Evolutionary conservation across 768 basidiomycete species (phyloP).

Genomic region (Tulasnella sp.): DNA sequence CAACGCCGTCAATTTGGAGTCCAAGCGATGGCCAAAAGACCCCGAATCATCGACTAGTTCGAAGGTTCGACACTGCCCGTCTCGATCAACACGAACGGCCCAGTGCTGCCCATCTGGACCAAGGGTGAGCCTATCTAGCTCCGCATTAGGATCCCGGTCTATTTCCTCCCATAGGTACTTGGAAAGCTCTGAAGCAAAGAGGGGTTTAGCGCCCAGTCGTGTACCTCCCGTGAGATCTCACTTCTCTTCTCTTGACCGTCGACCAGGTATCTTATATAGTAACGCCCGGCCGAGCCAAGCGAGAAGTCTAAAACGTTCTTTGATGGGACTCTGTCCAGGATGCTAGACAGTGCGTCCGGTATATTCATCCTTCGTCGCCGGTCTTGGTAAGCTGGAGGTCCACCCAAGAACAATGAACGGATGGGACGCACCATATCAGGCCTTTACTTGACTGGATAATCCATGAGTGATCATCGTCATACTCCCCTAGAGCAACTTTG

Average conservation of each 20-base stretch:
- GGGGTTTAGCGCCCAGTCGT: no score
- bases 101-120: constrained; percentile 3
- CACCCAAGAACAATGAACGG: neutral
- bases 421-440: neutral
- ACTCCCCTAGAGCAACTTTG: constrained; percentile 24
- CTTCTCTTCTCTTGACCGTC: constrained; percentile 11
- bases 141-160: neutral
- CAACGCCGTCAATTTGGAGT: neutral
- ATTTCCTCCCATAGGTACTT: constrained; percentile 22
- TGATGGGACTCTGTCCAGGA: neutral
- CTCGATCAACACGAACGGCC: neutral
- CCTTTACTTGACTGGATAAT: constrained; percentile 1
- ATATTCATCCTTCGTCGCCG: constrained; percentile 6
- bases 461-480: constrained; percentile 7
- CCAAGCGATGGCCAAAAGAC: neutral
- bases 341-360: neutral
- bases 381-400: neutral
- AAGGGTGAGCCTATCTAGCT: constrained; percentile 12
- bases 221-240: no score
- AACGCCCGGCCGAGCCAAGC: constrained; percentile 10
- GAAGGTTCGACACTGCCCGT: no score
- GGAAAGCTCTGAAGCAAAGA: neutral
- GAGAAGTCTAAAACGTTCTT: constrained; percentile 25
- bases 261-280: constrained; percentile 15
- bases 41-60: neutral